A percentile compares a stretch with the other conserved stretches of the same genome.
phyloP scores from a whole-genome alignment of 257 asterid genomes.

The Jasminum sambac region DNA sequence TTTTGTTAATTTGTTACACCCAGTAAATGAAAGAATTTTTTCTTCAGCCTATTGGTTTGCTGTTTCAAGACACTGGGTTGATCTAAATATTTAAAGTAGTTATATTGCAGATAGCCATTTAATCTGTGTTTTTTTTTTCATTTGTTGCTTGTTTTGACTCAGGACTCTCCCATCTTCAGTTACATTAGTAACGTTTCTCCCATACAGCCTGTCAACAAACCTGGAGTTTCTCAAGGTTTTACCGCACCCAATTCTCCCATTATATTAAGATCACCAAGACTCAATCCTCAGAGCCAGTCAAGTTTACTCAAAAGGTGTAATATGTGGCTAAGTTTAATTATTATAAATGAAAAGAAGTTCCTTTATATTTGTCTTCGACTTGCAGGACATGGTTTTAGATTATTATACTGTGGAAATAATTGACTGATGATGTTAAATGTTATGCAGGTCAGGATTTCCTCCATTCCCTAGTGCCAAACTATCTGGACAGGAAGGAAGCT shows the following conservation, averaged over 20 bases:
- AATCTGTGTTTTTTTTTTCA: conserved; percentile 20
- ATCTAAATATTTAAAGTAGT: conserved; percentile 2
- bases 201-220: conserved; percentile 37
- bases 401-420: conserved; percentile 10
- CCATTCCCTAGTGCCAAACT: conserved; percentile 28
- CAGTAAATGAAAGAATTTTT: neutral
- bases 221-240: conserved; percentile 35
- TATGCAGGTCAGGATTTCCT: conserved; percentile 37
- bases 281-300: conserved; percentile 29
- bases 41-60: neutral
- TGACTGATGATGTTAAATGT: conserved; percentile 17
- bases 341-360: neutral
- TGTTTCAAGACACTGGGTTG: neutral
- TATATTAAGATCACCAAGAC: conserved; percentile 44
- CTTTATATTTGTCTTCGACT: neutral
- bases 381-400: neutral
- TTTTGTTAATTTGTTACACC: neutral
- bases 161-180: conserved; percentile 58
- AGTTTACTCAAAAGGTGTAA: conserved; percentile 37
- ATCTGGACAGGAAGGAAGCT: conserved; percentile 30
- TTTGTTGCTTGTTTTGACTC: conserved; percentile 23
- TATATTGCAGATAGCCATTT: conserved; percentile 9
- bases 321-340: conserved; percentile 11
- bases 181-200: conserved; percentile 58
- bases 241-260: conserved; percentile 47